These are phyloP conservation scores for Curvularia sp. DNA, from an alignment of 2,329 filamentous ascomycete genomes.

Conservation along the genomic window DNA sequence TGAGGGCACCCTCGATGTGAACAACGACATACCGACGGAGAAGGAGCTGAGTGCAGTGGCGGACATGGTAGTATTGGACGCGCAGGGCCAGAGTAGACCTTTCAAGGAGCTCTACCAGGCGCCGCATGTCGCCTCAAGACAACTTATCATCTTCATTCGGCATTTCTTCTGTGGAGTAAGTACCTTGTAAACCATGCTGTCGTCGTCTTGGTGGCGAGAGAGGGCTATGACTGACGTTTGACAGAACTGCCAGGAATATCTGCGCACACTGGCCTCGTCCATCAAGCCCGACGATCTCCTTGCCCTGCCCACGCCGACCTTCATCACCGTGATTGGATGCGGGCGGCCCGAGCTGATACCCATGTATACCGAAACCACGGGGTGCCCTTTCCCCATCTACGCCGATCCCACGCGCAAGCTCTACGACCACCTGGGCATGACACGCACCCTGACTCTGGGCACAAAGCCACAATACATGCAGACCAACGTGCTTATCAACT, in stretches of 20 bases:
- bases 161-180: conserved; percentile 83
- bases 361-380: conserved; percentile 68
- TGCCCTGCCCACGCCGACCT: conserved; percentile 63
- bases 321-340: conserved; percentile 75
- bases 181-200: conserved; percentile 21
- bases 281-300: conserved; percentile 58
- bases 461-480: conserved; percentile 70
- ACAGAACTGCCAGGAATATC: conserved; percentile 78
- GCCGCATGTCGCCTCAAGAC: conserved; percentile 52
- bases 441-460: conserved; percentile 68
- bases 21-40: conserved; percentile 46
- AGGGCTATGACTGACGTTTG: conserved; percentile 2
- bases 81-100: conserved; percentile 43
- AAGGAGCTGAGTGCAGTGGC: conserved; percentile 41
- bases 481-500: conserved; percentile 55
- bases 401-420: conserved; percentile 73
- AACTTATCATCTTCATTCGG: conserved; percentile 76
- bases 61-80: conserved; percentile 48
- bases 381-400: conserved; percentile 77
- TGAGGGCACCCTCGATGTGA: conserved; percentile 47
- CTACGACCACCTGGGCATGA: conserved; percentile 73
- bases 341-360: conserved; percentile 72
- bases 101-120: conserved; percentile 50
- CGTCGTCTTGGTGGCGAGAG: background rate
- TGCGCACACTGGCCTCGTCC: conserved; percentile 67